phyloP scores from a whole-genome alignment of 306 rosid genomes.

The Quercus engelmannii region DNA sequence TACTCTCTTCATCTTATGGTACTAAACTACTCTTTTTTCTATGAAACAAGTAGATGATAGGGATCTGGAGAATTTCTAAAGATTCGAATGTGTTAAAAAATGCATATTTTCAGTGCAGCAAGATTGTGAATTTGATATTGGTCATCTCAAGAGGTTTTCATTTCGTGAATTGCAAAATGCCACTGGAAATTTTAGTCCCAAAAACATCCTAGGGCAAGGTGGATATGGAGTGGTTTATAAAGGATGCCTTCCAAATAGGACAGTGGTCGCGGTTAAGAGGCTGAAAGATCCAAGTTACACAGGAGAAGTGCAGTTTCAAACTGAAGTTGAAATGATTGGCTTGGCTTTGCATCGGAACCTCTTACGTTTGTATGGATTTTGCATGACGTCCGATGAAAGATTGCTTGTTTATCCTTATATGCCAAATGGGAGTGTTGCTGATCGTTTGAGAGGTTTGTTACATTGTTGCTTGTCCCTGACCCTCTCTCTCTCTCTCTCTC shows the following conservation, averaged over 20 bases:
- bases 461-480: neutral
- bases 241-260: conserved; percentile 85
- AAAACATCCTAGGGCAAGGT: conserved; percentile 85
- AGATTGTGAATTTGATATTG: conserved; percentile 80
- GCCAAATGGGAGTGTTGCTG: conserved; percentile 97
- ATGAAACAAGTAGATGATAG: neutral
- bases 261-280: conserved; percentile 86
- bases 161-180: conserved; percentile 85
- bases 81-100: neutral
- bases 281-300: conserved; percentile 91
- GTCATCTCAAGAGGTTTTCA: conserved; percentile 83
- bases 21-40: conserved; percentile 24
- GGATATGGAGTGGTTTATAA: conserved; percentile 94
- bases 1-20: conserved; percentile 78
- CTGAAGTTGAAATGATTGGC: conserved; percentile 98
- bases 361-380: conserved; percentile 78
- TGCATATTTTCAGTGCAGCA: conserved; percentile 72
- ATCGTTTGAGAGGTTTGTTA: conserved; percentile 91
- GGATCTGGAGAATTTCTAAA: neutral
- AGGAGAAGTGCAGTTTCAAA: conserved; percentile 98
- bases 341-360: conserved; percentile 94
- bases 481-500: neutral
- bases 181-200: conserved; percentile 75
- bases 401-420: conserved; percentile 89
- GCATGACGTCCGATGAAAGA: conserved; percentile 87